Evolutionary conservation across 1,284 basidiomycete species (phyloP).

Genomic region (Tranzscheliella williamsii): DNA sequence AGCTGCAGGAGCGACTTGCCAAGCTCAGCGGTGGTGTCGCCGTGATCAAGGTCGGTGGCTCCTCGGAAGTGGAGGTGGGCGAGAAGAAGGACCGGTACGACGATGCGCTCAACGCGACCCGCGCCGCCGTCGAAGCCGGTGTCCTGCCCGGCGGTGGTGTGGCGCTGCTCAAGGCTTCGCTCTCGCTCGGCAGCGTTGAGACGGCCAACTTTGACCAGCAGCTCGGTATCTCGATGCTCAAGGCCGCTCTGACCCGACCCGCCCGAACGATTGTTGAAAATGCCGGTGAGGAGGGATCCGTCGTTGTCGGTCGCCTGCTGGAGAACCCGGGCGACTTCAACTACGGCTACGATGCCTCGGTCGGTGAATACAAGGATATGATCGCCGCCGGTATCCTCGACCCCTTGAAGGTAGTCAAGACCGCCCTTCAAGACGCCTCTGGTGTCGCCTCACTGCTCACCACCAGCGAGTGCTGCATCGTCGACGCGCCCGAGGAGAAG

Average conservation of each 20-base stretch:
- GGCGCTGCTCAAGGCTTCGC: constrained; percentile 84
- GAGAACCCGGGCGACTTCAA: constrained; percentile 58
- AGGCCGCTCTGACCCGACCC: constrained; percentile 76
- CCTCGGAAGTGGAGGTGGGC: constrained; percentile 91
- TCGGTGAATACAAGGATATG: constrained; percentile 93
- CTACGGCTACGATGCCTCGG: constrained; percentile 83
- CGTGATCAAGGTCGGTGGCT: constrained; percentile 95
- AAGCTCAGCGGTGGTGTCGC: constrained; percentile 95
- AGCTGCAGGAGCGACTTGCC: constrained; percentile 94
- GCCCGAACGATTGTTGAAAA: constrained; percentile 89
- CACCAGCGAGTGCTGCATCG: constrained; percentile 89
- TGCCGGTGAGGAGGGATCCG: constrained; percentile 90
- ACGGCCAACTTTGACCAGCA: constrained; percentile 97
- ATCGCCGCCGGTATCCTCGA: constrained; percentile 88
- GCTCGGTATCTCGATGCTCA: constrained; percentile 91
- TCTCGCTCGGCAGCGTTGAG: constrained; percentile 75
- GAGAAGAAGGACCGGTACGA: constrained; percentile 99
- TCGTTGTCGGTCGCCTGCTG: constrained; percentile 77
- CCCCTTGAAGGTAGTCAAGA: constrained; percentile 58
- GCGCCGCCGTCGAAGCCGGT: constrained; percentile 96
- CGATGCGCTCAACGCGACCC: constrained; percentile 94
- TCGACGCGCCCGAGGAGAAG: constrained; percentile 85
- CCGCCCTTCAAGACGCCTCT: constrained; percentile 51
- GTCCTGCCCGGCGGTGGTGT: constrained; percentile 89
- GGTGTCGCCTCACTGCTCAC: constrained; percentile 83